Evolutionary conservation across 140 eudicot genomes (phyloP).

Genomic region (Flaveria floridana): DNA sequence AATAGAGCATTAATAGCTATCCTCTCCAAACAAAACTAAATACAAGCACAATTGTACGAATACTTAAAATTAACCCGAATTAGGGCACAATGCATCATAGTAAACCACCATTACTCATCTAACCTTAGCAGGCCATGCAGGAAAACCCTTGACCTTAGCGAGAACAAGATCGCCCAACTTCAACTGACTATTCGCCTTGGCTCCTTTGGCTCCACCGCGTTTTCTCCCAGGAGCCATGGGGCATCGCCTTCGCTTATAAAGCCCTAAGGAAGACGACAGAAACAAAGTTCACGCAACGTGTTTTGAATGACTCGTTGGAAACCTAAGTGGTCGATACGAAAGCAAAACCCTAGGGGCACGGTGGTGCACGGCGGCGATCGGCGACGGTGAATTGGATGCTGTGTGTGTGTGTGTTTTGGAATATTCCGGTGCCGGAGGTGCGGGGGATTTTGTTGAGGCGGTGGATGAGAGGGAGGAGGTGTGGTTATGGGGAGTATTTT

Average conservation of each 20-base stretch:
- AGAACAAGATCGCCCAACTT: conserved; percentile 92
- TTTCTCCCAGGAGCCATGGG: conserved; percentile 86
- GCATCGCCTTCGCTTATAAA: conserved; percentile 27
- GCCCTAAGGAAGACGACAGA: conserved; percentile 23
- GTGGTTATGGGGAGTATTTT: conserved; percentile 32
- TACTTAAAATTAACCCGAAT: conserved; percentile 21
- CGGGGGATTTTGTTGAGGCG: conserved; percentile 41
- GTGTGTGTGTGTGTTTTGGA: conserved; percentile 24
- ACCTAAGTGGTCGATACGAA: conserved; percentile 21
- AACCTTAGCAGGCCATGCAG: conserved; percentile 99
- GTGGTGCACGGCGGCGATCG: conserved; percentile 20
- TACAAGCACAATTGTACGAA: not conserved
- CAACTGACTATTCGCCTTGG: conserved; percentile 51
- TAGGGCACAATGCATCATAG: conserved; percentile 31
- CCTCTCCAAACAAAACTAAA: conserved; percentile 3
- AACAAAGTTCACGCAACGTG: conserved; percentile 16
- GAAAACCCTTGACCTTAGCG: conserved; percentile 93
- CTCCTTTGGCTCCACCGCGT: conserved; percentile 72
- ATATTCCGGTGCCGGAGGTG: conserved; percentile 30
- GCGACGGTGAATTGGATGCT: not conserved
- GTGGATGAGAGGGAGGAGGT: conserved; percentile 34
- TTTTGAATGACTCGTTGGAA: conserved; percentile 34
- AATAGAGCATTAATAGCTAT: not conserved
- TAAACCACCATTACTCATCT: conserved; percentile 18
- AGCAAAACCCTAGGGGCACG: conserved; percentile 27